Evolutionary conservation across 495 filamentous ascomycete species (phyloP).

Genomic region (Neurospora sp.): DNA sequence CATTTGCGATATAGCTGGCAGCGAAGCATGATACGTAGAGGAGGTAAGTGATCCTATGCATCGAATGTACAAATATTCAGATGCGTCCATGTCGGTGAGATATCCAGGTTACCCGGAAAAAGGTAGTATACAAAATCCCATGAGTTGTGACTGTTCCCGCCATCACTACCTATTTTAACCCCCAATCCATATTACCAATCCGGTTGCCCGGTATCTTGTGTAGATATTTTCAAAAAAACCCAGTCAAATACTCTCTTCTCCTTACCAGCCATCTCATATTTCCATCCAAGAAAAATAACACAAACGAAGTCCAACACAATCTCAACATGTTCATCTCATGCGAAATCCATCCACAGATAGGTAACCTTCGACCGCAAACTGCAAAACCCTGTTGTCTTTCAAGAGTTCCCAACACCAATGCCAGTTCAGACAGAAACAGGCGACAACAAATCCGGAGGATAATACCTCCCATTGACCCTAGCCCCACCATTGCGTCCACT

Average conservation of each 20-base stretch:
- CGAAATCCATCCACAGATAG: background rate
- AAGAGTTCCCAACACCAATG: background rate
- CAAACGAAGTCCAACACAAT: background rate
- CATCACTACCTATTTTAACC: background rate
- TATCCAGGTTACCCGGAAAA: background rate
- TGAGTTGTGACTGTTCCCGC: background rate
- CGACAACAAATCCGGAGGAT: background rate
- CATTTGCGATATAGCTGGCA: background rate
- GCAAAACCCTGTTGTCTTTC: background rate
- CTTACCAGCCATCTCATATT: background rate
- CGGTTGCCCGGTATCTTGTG: background rate
- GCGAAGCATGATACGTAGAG: background rate
- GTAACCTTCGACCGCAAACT: background rate
- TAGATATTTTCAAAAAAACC: background rate
- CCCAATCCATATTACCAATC: background rate
- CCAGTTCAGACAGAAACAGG: conserved; percentile 2
- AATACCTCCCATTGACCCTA: background rate
- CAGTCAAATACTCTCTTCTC: background rate
- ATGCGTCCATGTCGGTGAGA: background rate
- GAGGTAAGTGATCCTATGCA: background rate
- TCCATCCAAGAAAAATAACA: background rate
- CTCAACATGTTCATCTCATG: background rate
- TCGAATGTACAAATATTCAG: background rate
- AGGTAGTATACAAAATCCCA: background rate
- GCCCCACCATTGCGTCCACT: background rate